A percentile compares a stretch with the other conserved stretches of the same genome.
Evolutionary conservation across 2,329 filamentous ascomycete species (phyloP).

Genomic region (Cladophialophora immunda): DNA sequence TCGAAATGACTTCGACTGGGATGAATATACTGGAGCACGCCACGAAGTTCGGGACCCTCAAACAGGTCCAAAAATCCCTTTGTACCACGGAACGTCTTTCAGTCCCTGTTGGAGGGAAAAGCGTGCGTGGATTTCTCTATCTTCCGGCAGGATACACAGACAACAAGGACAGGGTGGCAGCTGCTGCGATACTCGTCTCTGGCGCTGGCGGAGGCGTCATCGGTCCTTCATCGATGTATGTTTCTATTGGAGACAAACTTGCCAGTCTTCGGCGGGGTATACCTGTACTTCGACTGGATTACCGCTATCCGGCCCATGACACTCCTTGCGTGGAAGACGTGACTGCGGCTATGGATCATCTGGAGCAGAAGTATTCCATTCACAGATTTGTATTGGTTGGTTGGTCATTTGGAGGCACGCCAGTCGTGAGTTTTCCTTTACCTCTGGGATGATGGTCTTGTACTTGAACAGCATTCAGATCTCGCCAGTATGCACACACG

Average conservation of each 20-base stretch:
- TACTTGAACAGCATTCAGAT: not conserved
- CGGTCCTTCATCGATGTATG: conserved; percentile 53
- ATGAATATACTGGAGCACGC: conserved; percentile 10
- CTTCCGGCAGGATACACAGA: conserved; percentile 44
- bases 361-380: conserved; percentile 45
- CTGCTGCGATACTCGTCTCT: conserved; percentile 46
- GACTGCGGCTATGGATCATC: conserved; percentile 48
- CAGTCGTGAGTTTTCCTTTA: conserved; percentile 44
- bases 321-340: conserved; percentile 50
- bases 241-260: conserved; percentile 53
- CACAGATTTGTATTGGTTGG: conserved; percentile 52
- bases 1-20: not conserved
- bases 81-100: conserved; percentile 27
- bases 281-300: conserved; percentile 53
- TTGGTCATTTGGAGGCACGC: conserved; percentile 55
- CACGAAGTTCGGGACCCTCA: conserved; percentile 10
- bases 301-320: conserved; percentile 48
- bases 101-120: conserved; percentile 33
- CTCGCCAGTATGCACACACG: not conserved
- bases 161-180: conserved; percentile 13
- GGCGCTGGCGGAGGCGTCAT: conserved; percentile 51
- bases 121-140: conserved; percentile 46
- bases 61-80: conserved; percentile 16
- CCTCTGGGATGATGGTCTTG: conserved; percentile 37
- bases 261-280: conserved; percentile 48